Evolutionary conservation across 2,329 filamentous ascomycete species (phyloP), one percentile per base, ranked within the genome.

Genomic region (Colletotrichum australisinense): DNA sequence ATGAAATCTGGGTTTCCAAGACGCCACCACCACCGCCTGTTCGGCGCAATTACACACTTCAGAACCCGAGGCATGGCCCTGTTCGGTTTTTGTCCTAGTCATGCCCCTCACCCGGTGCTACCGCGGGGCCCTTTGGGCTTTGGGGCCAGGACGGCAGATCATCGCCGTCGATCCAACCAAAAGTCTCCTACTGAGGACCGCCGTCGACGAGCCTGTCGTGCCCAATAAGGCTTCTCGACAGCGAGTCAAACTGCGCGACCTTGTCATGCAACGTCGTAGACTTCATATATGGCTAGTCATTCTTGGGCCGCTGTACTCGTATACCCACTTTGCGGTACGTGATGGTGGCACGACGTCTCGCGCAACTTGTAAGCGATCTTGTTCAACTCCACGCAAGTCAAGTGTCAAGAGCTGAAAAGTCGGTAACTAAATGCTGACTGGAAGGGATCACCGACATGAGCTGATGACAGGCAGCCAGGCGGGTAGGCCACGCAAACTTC

Each of bases 11-110:
- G 42, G 42, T 49, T 49, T 49, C n/a, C 42, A 49, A 57, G 16
- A 38, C 19, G 22, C n/a, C 35, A 49, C 66, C 42, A 24, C 52
- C 30, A 24, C 52, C 38, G 59, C 66, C 38, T 35, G 46, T 30
- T 72, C 69, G 65, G 69, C 69, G 65, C 52, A 72, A 69, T 72
- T 69, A 63, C 69, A 55, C 22, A 64, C 42, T 46, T 60, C 24
- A 60, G 55, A 26, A 22, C 57, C 58, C 46, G 38, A 57, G 58
- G 64, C 58, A 60, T n/a, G 19, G 42, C 42, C 42, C 42, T 49
- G 42, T 49, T 49, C 42, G 9, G 19, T 38, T 38, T 8, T 49
- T 22, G 35, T 42, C 11, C 42, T 22, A 52, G 28, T 12, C 30
- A 32, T 32, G 38, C 49, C 32, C 49, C 64, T 58, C 65, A n/a